Evolutionary conservation across 2,329 filamentous ascomycete genomes (phyloP).

Genomic region (Aspergillus neotritici): DNA sequence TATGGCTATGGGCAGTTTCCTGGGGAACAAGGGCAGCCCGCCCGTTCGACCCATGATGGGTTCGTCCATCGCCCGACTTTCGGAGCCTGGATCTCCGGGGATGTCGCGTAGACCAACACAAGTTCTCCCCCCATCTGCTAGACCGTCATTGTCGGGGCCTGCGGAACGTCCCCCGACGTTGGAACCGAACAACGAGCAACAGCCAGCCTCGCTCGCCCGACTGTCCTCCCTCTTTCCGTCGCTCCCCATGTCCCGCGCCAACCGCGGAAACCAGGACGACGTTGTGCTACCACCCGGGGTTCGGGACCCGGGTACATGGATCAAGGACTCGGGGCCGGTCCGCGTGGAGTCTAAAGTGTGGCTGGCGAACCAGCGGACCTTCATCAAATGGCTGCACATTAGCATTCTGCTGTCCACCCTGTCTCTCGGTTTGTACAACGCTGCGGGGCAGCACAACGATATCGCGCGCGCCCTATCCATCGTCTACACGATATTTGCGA

Average conservation of each 20-base stretch:
- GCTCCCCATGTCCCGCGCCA: slow-evolving; percentile 76
- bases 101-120: slow-evolving; percentile 21
- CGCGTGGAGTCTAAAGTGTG: slow-evolving; percentile 97
- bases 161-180: too few relatives aligned
- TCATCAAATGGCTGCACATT: slow-evolving; percentile 98
- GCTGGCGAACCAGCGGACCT: slow-evolving; percentile 97
- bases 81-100: slow-evolving; percentile 21
- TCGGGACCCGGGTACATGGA: slow-evolving; percentile 75
- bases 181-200: slow-evolving; percentile 2
- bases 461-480: slow-evolving; percentile 74
- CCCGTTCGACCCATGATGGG: slow-evolving; percentile 25
- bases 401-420: slow-evolving; percentile 78
- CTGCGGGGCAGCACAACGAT: slow-evolving; percentile 68
- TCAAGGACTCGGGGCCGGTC: slow-evolving; percentile 89
- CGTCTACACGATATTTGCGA: slow-evolving; percentile 72
- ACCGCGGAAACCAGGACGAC: slow-evolving; percentile 48
- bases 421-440: slow-evolving; percentile 80
- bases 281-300: slow-evolving; percentile 75
- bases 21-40: slow-evolving; percentile 50
- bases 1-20: slow-evolving; percentile 79
- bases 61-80: slow-evolving; percentile 28
- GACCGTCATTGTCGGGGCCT: slow-evolving; percentile 6
- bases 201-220: slow-evolving; percentile 48
- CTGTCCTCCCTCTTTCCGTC: slow-evolving; percentile 71
- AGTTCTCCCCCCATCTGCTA: slow-evolving; percentile 17